These are phyloP conservation scores for Parsonsia alboflavescens DNA, from an alignment of 257 asterid species.

Conservation along the genomic window DNA sequence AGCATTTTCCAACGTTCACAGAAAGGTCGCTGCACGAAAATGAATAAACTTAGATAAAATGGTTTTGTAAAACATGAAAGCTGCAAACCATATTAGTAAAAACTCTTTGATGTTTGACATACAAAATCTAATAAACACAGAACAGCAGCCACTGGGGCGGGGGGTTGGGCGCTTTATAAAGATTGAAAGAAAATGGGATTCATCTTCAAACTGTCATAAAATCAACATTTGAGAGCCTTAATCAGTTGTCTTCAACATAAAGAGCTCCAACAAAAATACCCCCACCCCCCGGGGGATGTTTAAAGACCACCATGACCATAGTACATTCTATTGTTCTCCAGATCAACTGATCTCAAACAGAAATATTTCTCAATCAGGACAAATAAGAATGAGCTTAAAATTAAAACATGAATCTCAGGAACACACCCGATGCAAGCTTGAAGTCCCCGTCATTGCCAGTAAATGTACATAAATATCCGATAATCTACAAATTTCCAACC, in stretches of 20 bases:
- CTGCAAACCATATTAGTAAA: not conserved
- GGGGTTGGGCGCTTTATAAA: no score
- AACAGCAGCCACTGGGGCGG: no score
- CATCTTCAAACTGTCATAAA: not conserved
- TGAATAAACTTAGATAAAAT: not conserved
- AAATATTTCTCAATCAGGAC: not conserved
- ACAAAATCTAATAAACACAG: not conserved
- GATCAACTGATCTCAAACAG: not conserved
- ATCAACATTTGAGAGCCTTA: not conserved
- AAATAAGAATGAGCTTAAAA: not conserved
- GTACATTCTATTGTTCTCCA: not conserved
- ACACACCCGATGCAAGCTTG: not conserved
- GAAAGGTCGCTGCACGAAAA: conserved; percentile 66
- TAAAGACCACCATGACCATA: not conserved
- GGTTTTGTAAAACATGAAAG: not conserved
- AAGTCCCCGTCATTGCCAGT: no score
- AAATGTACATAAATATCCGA: no score
- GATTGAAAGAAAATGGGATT: no score
- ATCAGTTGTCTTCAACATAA: not conserved
- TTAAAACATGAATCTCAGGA: not conserved
- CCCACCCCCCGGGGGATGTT: no score
- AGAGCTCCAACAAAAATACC: not conserved
- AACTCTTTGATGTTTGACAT: not conserved
- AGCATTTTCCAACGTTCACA: conserved; percentile 95
- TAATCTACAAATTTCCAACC: no score